Evolutionary conservation across 225 moss, liverwort and hornwort species (phyloP).

Genomic region (Antitrichia curtipendula): DNA sequence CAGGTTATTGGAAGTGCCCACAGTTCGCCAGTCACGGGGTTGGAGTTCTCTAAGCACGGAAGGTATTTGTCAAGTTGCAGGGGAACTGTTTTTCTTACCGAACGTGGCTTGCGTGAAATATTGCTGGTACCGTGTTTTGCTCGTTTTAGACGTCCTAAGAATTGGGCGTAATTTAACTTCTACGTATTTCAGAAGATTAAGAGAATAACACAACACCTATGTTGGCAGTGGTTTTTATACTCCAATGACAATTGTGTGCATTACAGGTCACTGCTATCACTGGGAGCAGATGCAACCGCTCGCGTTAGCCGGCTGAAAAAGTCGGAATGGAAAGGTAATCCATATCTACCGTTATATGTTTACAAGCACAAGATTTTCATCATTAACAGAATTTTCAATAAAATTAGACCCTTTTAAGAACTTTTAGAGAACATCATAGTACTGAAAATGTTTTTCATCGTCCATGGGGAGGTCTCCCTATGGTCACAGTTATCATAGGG

Average conservation of each 20-base stretch:
- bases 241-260: background rate
- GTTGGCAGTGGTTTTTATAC: background rate
- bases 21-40: conserved; percentile 8
- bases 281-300: conserved; percentile 37
- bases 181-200: background rate
- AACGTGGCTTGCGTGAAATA: background rate
- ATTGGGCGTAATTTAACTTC: background rate
- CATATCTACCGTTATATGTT: background rate
- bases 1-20: conserved; percentile 29
- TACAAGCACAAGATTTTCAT: background rate
- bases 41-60: conserved; percentile 44
- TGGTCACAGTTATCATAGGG: background rate
- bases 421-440: background rate
- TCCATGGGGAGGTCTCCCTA: background rate
- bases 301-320: conserved; percentile 24
- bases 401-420: background rate
- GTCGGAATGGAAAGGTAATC: conserved; percentile 42
- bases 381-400: background rate
- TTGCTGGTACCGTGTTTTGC: background rate
- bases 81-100: background rate
- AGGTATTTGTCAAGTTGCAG: background rate
- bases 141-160: background rate
- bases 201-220: background rate
- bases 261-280: conserved; percentile 30
- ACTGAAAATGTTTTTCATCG: background rate